Evolutionary conservation across 2,329 filamentous ascomycete genomes (phyloP).

Genomic region (Neofusicoccum laricinum): DNA sequence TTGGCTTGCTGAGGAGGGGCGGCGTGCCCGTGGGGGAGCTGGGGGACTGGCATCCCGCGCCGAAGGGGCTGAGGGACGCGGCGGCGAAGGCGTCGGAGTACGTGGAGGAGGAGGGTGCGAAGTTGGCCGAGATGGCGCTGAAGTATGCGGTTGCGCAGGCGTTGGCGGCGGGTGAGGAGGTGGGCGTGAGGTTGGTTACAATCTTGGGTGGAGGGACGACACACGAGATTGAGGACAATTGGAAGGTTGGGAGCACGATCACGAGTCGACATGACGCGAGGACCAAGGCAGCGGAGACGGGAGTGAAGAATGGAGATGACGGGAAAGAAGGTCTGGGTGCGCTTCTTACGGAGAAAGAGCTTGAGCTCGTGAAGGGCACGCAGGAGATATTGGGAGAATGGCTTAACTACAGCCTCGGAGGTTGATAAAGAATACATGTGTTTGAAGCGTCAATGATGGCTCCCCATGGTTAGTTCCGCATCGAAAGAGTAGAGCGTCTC

Average conservation of each 20-base stretch:
- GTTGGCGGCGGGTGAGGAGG: not conserved
- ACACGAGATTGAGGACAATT: slow-evolving; percentile 6
- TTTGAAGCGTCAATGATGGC: too few relatives aligned
- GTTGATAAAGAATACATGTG: not conserved
- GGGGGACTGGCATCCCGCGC: slow-evolving; percentile 76
- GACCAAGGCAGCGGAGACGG: not conserved
- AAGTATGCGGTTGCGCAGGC: not conserved
- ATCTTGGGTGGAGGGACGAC: slow-evolving; percentile 3
- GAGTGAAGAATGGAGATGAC: not conserved
- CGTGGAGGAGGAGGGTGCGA: not conserved
- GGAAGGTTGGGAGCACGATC: not conserved
- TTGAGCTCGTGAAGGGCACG: not conserved
- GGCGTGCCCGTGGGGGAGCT: slow-evolving; percentile 78
- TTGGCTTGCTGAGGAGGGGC: slow-evolving; percentile 78
- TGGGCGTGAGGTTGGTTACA: not conserved
- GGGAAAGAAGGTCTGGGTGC: not conserved
- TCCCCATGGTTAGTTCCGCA: too few relatives aligned
- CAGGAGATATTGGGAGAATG: slow-evolving; percentile 9
- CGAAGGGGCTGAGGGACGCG: not conserved
- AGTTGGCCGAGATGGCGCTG: slow-evolving; percentile 11
- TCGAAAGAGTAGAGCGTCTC: too few relatives aligned
- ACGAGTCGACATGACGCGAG: not conserved
- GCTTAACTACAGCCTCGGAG: slow-evolving; percentile 12
- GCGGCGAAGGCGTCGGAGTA: slow-evolving; percentile 1
- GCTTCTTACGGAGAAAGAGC: not conserved